Conservation (phyloP, 2,329 filamentous ascomycete species). For the Exophiala calicioides region DNA sequence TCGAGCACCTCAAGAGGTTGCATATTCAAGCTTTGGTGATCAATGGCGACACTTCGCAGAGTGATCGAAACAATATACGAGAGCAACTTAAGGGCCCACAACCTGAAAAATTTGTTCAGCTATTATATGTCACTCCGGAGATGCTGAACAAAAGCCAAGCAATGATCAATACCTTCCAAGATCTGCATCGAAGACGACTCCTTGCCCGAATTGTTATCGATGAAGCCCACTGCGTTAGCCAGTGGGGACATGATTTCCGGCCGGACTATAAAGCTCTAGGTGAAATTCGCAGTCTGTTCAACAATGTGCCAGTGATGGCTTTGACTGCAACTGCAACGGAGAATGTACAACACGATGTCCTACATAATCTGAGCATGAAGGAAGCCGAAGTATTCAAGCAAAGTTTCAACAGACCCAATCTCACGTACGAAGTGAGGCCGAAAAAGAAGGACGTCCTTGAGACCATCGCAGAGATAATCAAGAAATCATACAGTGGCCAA, state of each 20-base stretch:
- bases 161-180: conserved; percentile 66
- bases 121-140: conserved; percentile 94
- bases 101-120: conserved; percentile 75
- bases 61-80: conserved; percentile 68
- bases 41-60: conserved; percentile 70
- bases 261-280: conserved; percentile 92
- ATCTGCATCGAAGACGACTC: conserved; percentile 68
- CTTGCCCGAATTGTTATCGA: conserved; percentile 94
- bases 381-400: conserved; percentile 79
- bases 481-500: conserved; percentile 65
- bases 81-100: conserved; percentile 61
- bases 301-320: conserved; percentile 85
- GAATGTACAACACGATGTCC: conserved; percentile 88
- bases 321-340: conserved; percentile 92
- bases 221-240: conserved; percentile 98
- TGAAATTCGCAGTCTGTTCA: conserved; percentile 69
- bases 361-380: conserved; percentile 82
- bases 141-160: conserved; percentile 82
- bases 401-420: conserved; percentile 95
- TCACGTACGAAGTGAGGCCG: conserved; percentile 79
- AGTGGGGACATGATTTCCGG: conserved; percentile 98
- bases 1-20: conserved; percentile 73
- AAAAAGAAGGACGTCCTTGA: conserved; percentile 64
- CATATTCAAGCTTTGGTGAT: conserved; percentile 78
- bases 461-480: conserved; percentile 63